Conservation (phyloP, 345 rosid species). For the Camelina hispida region DNA sequence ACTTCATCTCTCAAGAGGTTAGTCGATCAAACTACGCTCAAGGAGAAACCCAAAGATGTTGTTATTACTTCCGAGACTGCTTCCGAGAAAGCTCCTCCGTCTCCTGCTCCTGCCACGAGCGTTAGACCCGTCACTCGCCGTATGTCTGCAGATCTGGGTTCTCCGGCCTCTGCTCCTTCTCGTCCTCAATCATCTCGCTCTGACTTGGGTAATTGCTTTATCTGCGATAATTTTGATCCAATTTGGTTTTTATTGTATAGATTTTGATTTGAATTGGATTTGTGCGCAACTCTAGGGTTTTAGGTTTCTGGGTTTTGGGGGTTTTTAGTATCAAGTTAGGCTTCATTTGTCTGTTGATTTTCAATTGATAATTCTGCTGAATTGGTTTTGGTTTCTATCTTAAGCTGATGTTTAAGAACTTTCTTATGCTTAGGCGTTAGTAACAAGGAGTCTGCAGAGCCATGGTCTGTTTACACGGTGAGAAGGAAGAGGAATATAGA, state of each 20-base stretch:
- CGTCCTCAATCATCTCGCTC: constrained; percentile 15
- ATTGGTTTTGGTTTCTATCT: neutral
- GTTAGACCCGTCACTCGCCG: constrained; percentile 25
- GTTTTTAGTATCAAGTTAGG: constrained; percentile 12
- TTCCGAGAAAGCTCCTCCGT: constrained; percentile 16
- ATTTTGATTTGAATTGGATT: constrained; percentile 12
- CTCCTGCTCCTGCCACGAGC: constrained; percentile 5
- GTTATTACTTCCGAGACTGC: neutral
- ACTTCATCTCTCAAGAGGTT: constrained; percentile 44
- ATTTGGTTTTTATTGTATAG: constrained; percentile 1
- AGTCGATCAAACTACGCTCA: constrained; percentile 38
- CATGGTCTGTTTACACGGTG: constrained; percentile 48
- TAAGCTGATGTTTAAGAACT: constrained; percentile 24
- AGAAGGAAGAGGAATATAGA: constrained; percentile 51
- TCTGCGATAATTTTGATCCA: constrained; percentile 8
- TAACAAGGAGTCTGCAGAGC: constrained; percentile 40
- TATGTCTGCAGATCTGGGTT: constrained; percentile 31
- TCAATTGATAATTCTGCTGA: neutral
- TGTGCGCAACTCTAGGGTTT: constrained; percentile 40
- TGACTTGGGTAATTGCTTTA: constrained; percentile 24
- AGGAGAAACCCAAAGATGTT: constrained; percentile 20
- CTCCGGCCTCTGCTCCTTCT: constrained; percentile 35
- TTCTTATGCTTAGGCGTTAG: constrained; percentile 37
- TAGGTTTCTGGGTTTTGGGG: neutral
- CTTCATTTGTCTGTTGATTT: neutral